Evolutionary conservation across 306 rosid species (phyloP).

Genomic region (Sophora flavescens): DNA sequence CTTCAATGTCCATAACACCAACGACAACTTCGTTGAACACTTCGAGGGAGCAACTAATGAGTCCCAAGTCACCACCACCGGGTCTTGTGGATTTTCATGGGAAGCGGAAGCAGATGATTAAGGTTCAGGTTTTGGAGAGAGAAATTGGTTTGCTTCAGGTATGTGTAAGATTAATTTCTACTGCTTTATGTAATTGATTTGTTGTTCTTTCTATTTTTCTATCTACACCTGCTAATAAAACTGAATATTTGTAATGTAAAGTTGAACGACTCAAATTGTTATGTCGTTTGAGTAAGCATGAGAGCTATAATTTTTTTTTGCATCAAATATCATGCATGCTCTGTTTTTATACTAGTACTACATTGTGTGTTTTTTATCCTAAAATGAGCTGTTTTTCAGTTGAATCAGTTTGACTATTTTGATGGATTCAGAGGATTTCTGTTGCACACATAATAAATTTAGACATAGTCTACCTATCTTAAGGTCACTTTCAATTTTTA

Average conservation of each 20-base stretch:
- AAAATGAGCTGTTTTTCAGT: no score
- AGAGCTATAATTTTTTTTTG: no score
- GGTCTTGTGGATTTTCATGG: constrained; percentile 52
- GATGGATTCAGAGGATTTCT: no score
- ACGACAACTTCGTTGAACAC: neutral
- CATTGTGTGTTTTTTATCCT: no score
- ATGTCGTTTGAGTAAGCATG: neutral
- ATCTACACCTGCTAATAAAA: neutral
- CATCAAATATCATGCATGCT: neutral
- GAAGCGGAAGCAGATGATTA: constrained; percentile 48
- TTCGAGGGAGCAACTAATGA: constrained; percentile 37
- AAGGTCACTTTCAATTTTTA: neutral
- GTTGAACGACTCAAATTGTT: neutral
- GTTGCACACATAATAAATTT: no score
- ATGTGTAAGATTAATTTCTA: neutral
- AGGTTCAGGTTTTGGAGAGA: constrained; percentile 59
- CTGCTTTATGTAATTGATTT: neutral
- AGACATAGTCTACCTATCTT: no score
- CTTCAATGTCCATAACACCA: constrained; percentile 22
- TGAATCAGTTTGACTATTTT: no score
- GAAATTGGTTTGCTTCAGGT: constrained; percentile 59
- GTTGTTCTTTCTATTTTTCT: neutral
- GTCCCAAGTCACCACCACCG: constrained; percentile 52
- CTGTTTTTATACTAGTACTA: no score
- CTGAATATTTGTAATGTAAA: neutral